Base-by-base conservation (phyloP, 106 monocot species). In the Vanilla planifolia region DNA sequence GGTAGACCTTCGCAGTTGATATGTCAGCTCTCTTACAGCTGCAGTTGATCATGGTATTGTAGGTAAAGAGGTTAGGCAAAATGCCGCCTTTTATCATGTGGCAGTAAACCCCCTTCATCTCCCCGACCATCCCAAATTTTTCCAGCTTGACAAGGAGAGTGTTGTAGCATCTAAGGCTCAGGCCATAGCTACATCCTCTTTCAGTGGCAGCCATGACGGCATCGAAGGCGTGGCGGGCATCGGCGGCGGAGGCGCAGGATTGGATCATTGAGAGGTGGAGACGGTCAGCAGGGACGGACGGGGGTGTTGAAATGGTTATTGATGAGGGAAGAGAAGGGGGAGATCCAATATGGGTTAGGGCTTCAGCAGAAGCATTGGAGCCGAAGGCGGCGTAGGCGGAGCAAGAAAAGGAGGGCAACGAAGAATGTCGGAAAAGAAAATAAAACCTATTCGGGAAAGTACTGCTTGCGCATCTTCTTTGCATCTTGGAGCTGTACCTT, bases 141-240 rank as follows among this genome's bases (percentile, higher is more conserved):
- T 53, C 30, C 30, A 53, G 16, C 32, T 53, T 53, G 15, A 53
- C 30, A 11, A 53, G 30, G n/a, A 53, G 53, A 15, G 30, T 53
- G 53, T 53, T 53, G 53, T 25, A 77, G 36, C 53, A 66, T 45
- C n/a, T 66, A 15, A 65, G 37, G 22, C 25, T 51, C 2, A 32
- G 35, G 16, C 15, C 25, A 32, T 17, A 50, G 0, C 51, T 51
- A 29, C 33, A 22, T 33, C 50, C 50, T 26, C 23, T 50, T 22
- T 50, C 26, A 9, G 53, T 15, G 4, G 30, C 15, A 9, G 30
- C 30, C 53, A 53, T 53, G 53, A 53, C 3, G 16, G 29, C 53
- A 32, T 53, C 30, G 6, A 53, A 9, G 30, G 53, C 53, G 30
- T 14, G 30, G 53, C 30, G 53, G 53, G 53, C 32, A 5, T 53